These are phyloP conservation scores for Sarcocystis neurona DNA, from an alignment of 169 alveolate species.

Conservation along the genomic window DNA sequence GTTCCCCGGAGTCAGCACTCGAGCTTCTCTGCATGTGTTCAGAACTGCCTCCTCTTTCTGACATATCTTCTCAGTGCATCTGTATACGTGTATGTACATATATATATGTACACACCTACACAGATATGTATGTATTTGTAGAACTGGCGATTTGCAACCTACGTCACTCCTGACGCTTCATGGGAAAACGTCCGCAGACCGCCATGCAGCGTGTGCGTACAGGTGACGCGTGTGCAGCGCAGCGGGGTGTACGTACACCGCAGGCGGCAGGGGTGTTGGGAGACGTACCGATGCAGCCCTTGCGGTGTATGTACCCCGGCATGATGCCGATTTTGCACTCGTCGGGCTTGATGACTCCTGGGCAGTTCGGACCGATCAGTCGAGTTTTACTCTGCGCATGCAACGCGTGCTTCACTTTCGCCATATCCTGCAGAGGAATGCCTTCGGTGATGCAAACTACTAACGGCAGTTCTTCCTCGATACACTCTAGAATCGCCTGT, in stretches of 20 bases:
- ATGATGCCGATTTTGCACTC: slow-evolving; percentile 98
- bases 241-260: too few relatives aligned
- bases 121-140: too few relatives aligned
- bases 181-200: too few relatives aligned
- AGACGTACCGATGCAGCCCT: slow-evolving; percentile 84
- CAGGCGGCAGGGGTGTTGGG: not conserved
- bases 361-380: slow-evolving; percentile 98
- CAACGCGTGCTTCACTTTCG: slow-evolving; percentile 82
- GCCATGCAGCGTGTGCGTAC: not conserved
- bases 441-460: slow-evolving; percentile 98
- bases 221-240: too few relatives aligned
- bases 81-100: too few relatives aligned
- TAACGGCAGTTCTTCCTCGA: slow-evolving; percentile 93
- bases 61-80: too few relatives aligned
- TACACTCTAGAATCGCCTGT: slow-evolving; percentile 92
- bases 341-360: slow-evolving; percentile 98
- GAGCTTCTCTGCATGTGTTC: too few relatives aligned
- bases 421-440: slow-evolving; percentile 97
- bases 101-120: too few relatives aligned
- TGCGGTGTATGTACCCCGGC: slow-evolving; percentile 96
- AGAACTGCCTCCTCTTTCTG: too few relatives aligned
- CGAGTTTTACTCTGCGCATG: slow-evolving; percentile 82
- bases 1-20: too few relatives aligned
- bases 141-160: too few relatives aligned
- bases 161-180: too few relatives aligned